Evolutionary conservation across 179 eudicot genomes (phyloP).

Genomic region (Spinacia oleracea): DNA sequence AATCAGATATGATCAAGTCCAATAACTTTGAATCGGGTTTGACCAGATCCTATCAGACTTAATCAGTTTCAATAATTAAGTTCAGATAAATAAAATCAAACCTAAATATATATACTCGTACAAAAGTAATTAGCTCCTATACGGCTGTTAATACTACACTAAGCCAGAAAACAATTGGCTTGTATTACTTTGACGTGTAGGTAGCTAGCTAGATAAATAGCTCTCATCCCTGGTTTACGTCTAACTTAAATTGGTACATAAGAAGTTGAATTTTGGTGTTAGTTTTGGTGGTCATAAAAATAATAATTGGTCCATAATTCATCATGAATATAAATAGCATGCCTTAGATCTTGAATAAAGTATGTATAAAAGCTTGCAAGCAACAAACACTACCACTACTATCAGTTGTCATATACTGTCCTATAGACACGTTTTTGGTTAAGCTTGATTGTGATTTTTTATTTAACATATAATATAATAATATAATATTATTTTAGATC

Average conservation of each 20-base stretch:
- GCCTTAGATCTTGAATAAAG: constrained; percentile 18
- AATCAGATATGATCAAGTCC: no score
- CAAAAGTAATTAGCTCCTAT: background rate
- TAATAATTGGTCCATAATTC: constrained; percentile 24
- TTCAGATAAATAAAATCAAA: no score
- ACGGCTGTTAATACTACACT: background rate
- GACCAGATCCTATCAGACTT: no score
- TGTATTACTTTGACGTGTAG: no score
- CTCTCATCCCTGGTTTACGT: no score
- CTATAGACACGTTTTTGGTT: background rate
- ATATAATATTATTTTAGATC: background rate
- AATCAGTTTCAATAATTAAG: no score
- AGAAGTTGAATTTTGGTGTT: background rate
- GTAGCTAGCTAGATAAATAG: no score
- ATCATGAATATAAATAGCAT: constrained; percentile 20
- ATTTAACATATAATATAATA: background rate
- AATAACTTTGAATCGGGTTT: no score
- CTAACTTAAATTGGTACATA: background rate
- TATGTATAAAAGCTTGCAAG: constrained; percentile 25
- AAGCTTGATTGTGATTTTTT: background rate
- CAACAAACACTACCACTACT: constrained; percentile 20
- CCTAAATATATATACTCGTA: no score
- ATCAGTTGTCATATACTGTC: constrained; percentile 9
- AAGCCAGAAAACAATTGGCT: background rate
- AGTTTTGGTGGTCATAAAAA: constrained; percentile 10